These are phyloP conservation scores for Termitomyces titanicus DNA, from an alignment of 768 basidiomycete genomes.

Conservation along the genomic window DNA sequence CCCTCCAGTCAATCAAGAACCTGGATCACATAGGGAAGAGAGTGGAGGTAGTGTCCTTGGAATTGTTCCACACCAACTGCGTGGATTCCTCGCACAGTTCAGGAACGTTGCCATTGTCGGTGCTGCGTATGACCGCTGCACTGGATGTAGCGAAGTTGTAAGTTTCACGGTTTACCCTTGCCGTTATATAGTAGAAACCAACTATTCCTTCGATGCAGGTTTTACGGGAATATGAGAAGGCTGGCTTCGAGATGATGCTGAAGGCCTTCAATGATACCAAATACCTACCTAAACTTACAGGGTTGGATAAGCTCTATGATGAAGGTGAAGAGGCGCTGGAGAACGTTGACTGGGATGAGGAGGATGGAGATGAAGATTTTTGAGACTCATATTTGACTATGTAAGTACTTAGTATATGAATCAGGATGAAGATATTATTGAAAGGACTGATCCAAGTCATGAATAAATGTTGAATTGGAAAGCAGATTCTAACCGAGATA, in stretches of 20 bases:
- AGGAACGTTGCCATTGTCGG: slow-evolving; percentile 81
- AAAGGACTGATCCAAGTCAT: neutral
- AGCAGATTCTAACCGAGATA: too few species aligned
- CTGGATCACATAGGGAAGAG: slow-evolving; percentile 21
- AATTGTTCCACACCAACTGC: slow-evolving; percentile 88
- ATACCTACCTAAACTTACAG: slow-evolving; percentile 72
- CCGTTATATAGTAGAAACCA: neutral
- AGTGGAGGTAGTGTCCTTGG: slow-evolving; percentile 64
- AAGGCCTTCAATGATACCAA: slow-evolving; percentile 80
- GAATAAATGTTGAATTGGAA: too few species aligned
- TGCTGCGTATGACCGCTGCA: slow-evolving; percentile 82
- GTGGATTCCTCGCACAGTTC: slow-evolving; percentile 89
- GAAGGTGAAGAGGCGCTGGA: slow-evolving; percentile 74
- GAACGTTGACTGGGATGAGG: slow-evolving; percentile 75
- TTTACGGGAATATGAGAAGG: slow-evolving; percentile 72
- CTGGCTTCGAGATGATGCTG: slow-evolving; percentile 77
- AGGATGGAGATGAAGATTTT: slow-evolving; percentile 39
- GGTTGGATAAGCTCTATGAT: slow-evolving; percentile 70
- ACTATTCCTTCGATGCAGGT: slow-evolving; percentile 44
- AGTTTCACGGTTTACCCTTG: slow-evolving; percentile 19
- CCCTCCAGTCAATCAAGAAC: slow-evolving; percentile 46
- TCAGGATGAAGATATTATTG: neutral
- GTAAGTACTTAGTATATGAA: neutral
- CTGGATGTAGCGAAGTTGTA: slow-evolving; percentile 84
- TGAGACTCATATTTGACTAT: slow-evolving; percentile 10